A percentile compares a stretch with the other conserved stretches of the same genome.
Evolutionary conservation across 75 land plant genomes (phyloP).

Genomic region (Pinus taeda): DNA sequence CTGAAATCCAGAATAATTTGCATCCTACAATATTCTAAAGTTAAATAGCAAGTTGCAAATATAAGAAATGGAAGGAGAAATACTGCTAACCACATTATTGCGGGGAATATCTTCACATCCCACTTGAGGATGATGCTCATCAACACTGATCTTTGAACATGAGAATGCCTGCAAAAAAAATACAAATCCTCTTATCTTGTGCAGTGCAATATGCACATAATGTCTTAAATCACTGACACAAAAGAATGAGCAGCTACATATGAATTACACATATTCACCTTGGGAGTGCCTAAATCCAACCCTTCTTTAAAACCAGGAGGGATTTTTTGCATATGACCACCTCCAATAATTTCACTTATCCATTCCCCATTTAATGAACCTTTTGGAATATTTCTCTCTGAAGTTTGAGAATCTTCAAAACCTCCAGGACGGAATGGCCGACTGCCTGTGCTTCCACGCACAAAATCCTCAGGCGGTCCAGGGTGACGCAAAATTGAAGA

Average conservation of each 20-base stretch:
- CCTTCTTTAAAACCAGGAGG: conserved; percentile 88
- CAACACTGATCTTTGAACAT: conserved; percentile 1
- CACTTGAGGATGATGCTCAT: neutral
- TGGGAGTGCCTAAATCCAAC: conserved; percentile 71
- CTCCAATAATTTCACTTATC: conserved; percentile 66
- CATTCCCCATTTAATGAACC: conserved; percentile 81
- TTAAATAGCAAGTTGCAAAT: neutral
- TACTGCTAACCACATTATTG: conserved; percentile 1
- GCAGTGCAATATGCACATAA: neutral
- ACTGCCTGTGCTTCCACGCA: conserved; percentile 83
- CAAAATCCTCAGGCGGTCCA: conserved; percentile 87
- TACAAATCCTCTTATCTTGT: neutral
- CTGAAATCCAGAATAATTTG: neutral
- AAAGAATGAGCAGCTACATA: neutral
- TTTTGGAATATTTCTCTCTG: conserved; percentile 48
- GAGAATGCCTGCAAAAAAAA: conserved; percentile 12
- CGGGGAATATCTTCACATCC: neutral
- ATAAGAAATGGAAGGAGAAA: neutral
- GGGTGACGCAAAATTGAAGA: conserved; percentile 64
- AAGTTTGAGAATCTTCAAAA: conserved; percentile 56
- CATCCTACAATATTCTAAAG: neutral
- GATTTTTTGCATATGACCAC: conserved; percentile 58
- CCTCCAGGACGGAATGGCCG: conserved; percentile 98
- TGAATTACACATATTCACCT: conserved; percentile 33
- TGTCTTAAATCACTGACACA: neutral